Evolutionary conservation across 2,329 filamentous ascomycete species (phyloP).

Genomic region (Venturiaceae sp.): DNA sequence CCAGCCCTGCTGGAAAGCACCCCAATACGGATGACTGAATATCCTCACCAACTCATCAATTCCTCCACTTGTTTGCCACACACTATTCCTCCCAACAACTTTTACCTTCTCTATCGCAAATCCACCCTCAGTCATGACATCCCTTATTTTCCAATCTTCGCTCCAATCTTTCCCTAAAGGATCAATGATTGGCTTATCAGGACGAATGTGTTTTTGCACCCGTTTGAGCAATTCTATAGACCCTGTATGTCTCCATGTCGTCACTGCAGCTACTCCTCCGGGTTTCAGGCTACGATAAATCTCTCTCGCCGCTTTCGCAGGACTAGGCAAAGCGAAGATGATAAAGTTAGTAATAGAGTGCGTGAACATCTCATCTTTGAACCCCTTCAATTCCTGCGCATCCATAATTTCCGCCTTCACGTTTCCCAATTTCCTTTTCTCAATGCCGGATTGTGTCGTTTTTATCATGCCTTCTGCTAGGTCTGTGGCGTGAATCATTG

Average conservation of each 20-base stretch:
- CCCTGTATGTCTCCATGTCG: constrained; percentile 17
- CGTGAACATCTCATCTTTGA: constrained; percentile 22
- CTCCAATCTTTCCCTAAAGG: background rate
- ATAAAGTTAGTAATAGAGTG: constrained; percentile 30
- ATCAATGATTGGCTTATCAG: background rate
- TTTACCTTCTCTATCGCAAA: background rate
- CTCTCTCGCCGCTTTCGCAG: constrained; percentile 23
- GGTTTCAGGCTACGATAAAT: constrained; percentile 27
- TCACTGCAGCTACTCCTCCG: constrained; percentile 27
- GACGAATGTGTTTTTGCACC: background rate
- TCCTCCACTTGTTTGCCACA: background rate
- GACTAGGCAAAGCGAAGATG: constrained; percentile 24
- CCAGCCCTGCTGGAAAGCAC: background rate
- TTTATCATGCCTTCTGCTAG: constrained; percentile 19
- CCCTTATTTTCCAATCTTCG: background rate
- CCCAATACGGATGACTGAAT: background rate
- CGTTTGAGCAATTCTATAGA: background rate
- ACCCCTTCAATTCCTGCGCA: background rate
- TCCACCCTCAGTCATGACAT: background rate
- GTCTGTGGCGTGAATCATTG: constrained; percentile 22
- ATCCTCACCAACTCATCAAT: background rate
- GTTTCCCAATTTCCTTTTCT: background rate
- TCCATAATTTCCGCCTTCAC: constrained; percentile 1
- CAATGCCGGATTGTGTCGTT: constrained; percentile 9
- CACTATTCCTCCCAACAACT: background rate